Percentiles rank a stretch among this genome's conserved stretches.
These are phyloP conservation scores for Aurifilum marmelostoma DNA, from an alignment of 2,329 filamentous ascomycete genomes.

Conservation along the genomic window DNA sequence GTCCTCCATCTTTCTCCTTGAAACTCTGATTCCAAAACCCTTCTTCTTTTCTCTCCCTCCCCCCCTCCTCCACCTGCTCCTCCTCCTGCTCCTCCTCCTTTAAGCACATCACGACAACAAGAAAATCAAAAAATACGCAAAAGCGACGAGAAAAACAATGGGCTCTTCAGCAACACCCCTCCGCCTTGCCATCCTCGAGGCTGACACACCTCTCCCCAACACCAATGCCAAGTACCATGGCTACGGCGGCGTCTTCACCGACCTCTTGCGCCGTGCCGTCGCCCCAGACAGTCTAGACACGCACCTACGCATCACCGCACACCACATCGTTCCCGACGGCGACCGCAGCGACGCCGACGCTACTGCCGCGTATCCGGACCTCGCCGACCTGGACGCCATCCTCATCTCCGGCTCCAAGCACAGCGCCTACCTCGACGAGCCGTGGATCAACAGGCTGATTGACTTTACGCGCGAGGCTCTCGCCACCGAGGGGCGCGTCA, in stretches of 20 bases:
- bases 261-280: constrained; percentile 60
- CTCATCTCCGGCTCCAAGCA: constrained; percentile 77
- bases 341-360: constrained; percentile 43
- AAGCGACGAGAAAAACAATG: constrained; percentile 19
- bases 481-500: constrained; percentile 65
- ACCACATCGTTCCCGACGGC: constrained; percentile 73
- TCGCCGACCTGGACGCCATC: constrained; percentile 79
- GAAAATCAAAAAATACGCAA: background rate
- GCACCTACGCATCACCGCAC: constrained; percentile 63
- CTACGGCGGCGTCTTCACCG: constrained; percentile 73
- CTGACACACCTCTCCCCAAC: constrained; percentile 73
- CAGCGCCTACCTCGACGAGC: constrained; percentile 72
- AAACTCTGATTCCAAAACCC: background rate
- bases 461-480: constrained; percentile 61
- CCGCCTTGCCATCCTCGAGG: constrained; percentile 85
- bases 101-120: too few relatives aligned
- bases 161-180: constrained; percentile 43
- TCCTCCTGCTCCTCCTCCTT: background rate
- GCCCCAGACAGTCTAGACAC: constrained; percentile 48
- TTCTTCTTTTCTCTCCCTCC: background rate
- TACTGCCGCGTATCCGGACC: constrained; percentile 64
- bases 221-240: constrained; percentile 67
- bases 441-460: constrained; percentile 78
- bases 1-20: background rate
- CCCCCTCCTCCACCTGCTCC: too few relatives aligned